Conservation (phyloP, 345 rosid genomes). For the Boechera retrofracta region DNA sequence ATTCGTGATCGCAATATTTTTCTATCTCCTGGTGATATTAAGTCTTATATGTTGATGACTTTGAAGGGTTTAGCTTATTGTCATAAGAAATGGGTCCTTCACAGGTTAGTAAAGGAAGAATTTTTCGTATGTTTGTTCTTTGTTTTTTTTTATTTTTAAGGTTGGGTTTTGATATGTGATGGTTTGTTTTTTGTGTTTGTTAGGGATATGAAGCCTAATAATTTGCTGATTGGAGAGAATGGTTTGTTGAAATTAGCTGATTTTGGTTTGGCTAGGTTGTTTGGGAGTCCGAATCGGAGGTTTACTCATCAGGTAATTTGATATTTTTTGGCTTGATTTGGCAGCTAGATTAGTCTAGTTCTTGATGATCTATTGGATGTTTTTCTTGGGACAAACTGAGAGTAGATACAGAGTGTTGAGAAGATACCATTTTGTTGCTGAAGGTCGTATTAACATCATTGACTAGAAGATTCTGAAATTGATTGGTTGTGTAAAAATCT, state of each 20-base stretch:
- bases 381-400: not conserved
- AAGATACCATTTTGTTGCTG: not conserved
- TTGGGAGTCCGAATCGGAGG: slow-evolving; percentile 69
- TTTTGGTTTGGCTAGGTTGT: slow-evolving; percentile 64
- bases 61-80: slow-evolving; percentile 60
- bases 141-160: not conserved
- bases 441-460: not conserved
- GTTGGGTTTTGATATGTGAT: not conserved
- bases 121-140: not conserved
- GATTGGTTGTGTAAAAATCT: not conserved
- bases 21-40: slow-evolving; percentile 63
- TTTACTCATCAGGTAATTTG: slow-evolving; percentile 61
- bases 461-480: not conserved
- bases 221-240: slow-evolving; percentile 60
- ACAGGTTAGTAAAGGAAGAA: slow-evolving; percentile 42
- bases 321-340: not conserved
- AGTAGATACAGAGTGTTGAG: not conserved
- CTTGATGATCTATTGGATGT: not conserved
- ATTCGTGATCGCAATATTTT: slow-evolving; percentile 66
- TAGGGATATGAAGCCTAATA: slow-evolving; percentile 75
- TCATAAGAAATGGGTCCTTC: slow-evolving; percentile 70
- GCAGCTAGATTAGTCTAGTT: not conserved
- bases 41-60: slow-evolving; percentile 66
- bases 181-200: not conserved
- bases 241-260: slow-evolving; percentile 64